Conservation (phyloP, 1,284 basidiomycete genomes). For the Exsudoporus floridanus region DNA sequence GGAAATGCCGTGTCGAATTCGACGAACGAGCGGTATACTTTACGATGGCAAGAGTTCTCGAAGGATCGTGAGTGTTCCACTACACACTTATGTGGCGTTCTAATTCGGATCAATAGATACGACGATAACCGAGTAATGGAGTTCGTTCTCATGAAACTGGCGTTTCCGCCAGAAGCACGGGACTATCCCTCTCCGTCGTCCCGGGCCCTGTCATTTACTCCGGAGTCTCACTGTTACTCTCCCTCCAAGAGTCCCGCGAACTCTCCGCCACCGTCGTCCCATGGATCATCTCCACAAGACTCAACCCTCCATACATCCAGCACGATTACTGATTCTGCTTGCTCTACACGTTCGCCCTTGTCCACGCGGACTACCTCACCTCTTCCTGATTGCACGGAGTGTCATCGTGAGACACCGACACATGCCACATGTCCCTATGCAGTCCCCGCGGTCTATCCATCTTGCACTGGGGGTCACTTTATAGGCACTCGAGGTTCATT, state of each 20-base stretch:
- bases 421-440: conserved; percentile 5
- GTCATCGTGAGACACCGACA: conserved; percentile 11
- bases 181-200: conserved; percentile 27
- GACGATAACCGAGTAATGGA: conserved; percentile 53
- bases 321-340: conserved; percentile 8
- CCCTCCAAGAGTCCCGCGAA: conserved; percentile 31
- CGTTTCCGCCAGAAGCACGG: conserved; percentile 43
- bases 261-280: conserved; percentile 29
- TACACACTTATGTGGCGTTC: not conserved
- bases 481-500: conserved; percentile 4
- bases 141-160: conserved; percentile 55
- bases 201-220: conserved; percentile 14
- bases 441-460: conserved; percentile 5
- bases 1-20: conserved; percentile 76
- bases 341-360: conserved; percentile 23
- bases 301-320: conserved; percentile 21
- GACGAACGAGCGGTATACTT: conserved; percentile 69
- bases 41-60: conserved; percentile 65
- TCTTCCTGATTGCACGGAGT: conserved; percentile 24
- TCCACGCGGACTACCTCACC: conserved; percentile 26
- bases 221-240: conserved; percentile 18
- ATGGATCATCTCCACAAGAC: conserved; percentile 29
- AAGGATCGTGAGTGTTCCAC: conserved; percentile 46
- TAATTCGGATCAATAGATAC: conserved; percentile 30
- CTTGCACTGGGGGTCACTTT: conserved; percentile 6